phyloP scores from a whole-genome alignment of 2,329 filamentous ascomycete species.

The Cladosporium sphaerospermum region DNA sequence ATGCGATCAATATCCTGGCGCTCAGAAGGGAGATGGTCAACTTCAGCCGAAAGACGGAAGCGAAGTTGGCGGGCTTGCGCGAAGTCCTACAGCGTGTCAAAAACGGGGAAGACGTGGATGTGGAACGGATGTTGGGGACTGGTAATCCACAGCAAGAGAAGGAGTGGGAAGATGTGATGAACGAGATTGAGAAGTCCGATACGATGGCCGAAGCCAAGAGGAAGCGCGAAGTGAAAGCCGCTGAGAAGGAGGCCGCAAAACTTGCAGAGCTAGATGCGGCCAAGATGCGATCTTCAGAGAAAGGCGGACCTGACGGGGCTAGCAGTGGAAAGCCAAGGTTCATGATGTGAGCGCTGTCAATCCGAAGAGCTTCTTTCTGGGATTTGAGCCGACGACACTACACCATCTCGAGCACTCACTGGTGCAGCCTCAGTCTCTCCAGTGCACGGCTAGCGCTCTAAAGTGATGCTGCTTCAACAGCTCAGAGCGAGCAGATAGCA shows the following conservation, averaged over 20 bases:
- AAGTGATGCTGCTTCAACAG: too few species aligned
- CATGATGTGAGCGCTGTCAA: slow-evolving; percentile 22
- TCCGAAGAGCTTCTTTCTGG: too few species aligned
- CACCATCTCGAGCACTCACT: too few species aligned
- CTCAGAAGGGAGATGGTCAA: slow-evolving; percentile 68
- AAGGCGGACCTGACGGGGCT: neutral
- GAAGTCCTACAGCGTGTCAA: slow-evolving; percentile 69
- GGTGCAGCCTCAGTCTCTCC: too few species aligned
- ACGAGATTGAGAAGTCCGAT: slow-evolving; percentile 30
- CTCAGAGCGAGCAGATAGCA: too few species aligned
- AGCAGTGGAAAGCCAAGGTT: slow-evolving; percentile 22
- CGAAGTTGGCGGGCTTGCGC: slow-evolving; percentile 66
- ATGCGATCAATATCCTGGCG: slow-evolving; percentile 87
- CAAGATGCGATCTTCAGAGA: neutral
- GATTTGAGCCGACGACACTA: too few species aligned
- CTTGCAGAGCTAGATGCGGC: slow-evolving; percentile 12
- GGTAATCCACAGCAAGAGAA: slow-evolving; percentile 68
- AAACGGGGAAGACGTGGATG: slow-evolving; percentile 72
- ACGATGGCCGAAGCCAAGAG: slow-evolving; percentile 24
- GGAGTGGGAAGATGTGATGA: slow-evolving; percentile 80
- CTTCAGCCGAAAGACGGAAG: slow-evolving; percentile 69
- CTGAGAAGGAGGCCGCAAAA: slow-evolving; percentile 18
- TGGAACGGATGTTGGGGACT: slow-evolving; percentile 73
- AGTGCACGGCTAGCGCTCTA: too few species aligned
- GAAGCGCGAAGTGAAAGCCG: slow-evolving; percentile 23